Base-by-base conservation (phyloP, 1,284 basidiomycete species). In the Boletus chippewaensis region DNA sequence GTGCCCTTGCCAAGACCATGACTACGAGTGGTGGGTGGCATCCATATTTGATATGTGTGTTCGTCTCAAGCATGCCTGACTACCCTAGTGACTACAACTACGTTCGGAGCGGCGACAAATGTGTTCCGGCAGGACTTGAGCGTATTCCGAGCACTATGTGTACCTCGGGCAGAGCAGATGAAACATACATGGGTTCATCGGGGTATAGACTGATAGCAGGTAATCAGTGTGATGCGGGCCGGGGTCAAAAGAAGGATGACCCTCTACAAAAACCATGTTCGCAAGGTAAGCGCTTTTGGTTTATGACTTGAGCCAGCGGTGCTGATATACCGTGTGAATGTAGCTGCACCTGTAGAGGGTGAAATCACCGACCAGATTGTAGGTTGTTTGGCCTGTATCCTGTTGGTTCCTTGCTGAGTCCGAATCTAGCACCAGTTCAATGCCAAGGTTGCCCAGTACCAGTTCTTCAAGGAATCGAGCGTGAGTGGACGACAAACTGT, bases 151-250 rank as follows among this genome's bases (percentile, higher is more conserved):
- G 83, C 0, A 90, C 83, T 3, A 76, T 84, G 0, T 99, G 96
- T 63, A 64, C 59, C 16, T 55, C 66, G 3, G 68, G 73, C 15
- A 75, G 75, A 48, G 70, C 77, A 0, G 75, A 78, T 10, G 75
- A 86, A 58, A 84, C 69, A 13, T 99, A 93, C 66, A 65, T 78
- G 65, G 95, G 93, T 0, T 96, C 94, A 0, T 94, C 91, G 13
- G 95, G 95, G 0, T 99, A 86, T 66, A 79, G 94, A 38, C 81
- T 87, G 63, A 93, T 99, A 50, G 94, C 96, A 2, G 95, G 96
- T 2, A 91, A 99, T 65, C 89, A 85, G 0, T 99, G 95, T 66
- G 77, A 79, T 45, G 74, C 74, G 5, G 85, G 86, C 2, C 73
- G 73, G 15, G 87, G 86, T 5, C 54, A 72, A 16, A 73, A 79